Base-by-base conservation (phyloP, 805 yeast species). In the Sugiyamaella americana region DNA sequence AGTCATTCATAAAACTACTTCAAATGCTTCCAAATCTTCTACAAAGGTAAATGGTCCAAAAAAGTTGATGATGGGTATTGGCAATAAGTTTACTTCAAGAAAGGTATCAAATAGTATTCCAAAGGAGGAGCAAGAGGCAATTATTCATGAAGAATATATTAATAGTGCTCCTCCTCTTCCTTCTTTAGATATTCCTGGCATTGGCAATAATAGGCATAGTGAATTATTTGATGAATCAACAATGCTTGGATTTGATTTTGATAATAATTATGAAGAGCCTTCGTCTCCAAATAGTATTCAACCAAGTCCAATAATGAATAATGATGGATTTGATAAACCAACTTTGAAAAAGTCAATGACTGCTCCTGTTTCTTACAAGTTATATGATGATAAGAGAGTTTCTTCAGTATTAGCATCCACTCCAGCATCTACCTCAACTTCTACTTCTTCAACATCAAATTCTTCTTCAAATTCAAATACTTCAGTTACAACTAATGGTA, bases 51-150 rank as follows among this genome's bases (percentile, higher is more conserved):
- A 13, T 19, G 32, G 26, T 24, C 32, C 45, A 8, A 44, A 44
- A 22, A 44, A 44, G 37, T 30, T 44, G 18, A 38, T 38, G 47
- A 43, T 43, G 22, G 47, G 47, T 18, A 40, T 44, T 22, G 41
- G 47, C n/a, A 44, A 38, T 35, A 40, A 43, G 17, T 38, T 44
- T 16, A 26, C 47, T 2, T 42, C 45, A 5, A 35, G 40, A 8
- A 42, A 34, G 41, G 20, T 13, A 11, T 17, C 37, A 16, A 6
- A 18, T 13, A 11, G 10, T 5, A 10, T 21, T 35, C 32, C 32
- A 8, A 26, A 26, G 13, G 32, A 26, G 8, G 32, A 8, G 11
- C 11, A 26, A 8, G 32, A 26, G 32, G 13, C 13, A 8, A 8
- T 13, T 13, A 8, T 13, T 8, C 11, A 26, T 8, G n/a, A 16